Evolutionary conservation across 192 early-diverging fungal species (phyloP), one percentile per base, ranked within the genome.

Genomic region (Podila epigama): DNA sequence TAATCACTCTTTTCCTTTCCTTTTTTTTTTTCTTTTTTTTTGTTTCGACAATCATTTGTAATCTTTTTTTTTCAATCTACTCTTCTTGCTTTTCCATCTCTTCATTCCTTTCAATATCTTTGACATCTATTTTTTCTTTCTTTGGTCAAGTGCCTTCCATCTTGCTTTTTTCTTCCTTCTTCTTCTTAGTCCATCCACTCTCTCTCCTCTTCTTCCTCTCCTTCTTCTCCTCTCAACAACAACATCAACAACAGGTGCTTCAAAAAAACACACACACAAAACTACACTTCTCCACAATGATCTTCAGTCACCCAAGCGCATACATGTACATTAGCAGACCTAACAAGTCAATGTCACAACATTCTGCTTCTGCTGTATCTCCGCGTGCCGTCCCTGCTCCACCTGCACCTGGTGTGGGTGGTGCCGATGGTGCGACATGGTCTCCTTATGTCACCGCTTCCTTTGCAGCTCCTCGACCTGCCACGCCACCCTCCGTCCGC

Each of bases 291-390:
- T 25, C 9, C 15, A 18, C 4, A 12, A 77, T 77, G 73, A 53
- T 77, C 25, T 77, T 59, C 66, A 68, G 62, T 28, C 73, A 77
- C 32, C 61, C 73, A 12, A 63, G 60, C 37, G 60, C 73, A 4
- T 48, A 22, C n/a, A 48, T 77, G 41, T 27, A 35, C 54, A 11
- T 59, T 29, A 34, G 44, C 66, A 29, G 68, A 52, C 44, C 56
- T 57, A 37, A 22, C 44, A 48, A 20, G n/a, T 22, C 44, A 18
- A 22, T 25, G 15, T 29, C 63, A 12, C 39, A 57, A 8, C 44
- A 48, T 48, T 15, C n/a, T n/a, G n/a, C n/a, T n/a, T n/a, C n/a
- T n/a, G n/a, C n/a, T n/a, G n/a, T n/a, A n/a, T n/a, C n/a, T n/a
- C n/a, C n/a, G n/a, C n/a, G n/a, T n/a, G n/a, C n/a, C n/a, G n/a